Base-by-base conservation (phyloP, 2,329 filamentous ascomycete genomes). In the Phialophora verrucosa region DNA sequence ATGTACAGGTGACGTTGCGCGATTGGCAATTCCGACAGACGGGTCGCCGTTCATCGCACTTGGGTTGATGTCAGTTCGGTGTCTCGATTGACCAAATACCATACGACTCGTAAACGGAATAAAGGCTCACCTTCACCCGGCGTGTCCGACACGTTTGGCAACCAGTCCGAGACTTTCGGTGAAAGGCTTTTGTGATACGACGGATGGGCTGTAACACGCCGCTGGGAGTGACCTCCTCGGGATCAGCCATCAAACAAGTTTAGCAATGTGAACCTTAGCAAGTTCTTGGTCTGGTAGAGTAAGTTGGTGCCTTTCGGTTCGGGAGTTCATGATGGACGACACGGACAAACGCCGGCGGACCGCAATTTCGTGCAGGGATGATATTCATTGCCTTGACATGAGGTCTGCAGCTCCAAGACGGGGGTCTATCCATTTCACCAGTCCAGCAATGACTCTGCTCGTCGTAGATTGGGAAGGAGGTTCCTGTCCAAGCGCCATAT, bases 141-240 rank as follows among this genome's bases (percentile, higher is more conserved):
- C 69, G 69, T 14, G 61, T 62, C 59, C 69, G 68, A 57, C 70
- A 71, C 44, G 63, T 70, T 53, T 66, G 64, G 49, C 70, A 70
- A 20, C 66, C 69, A 44, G 54, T 62, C 32, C 69, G 69, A 31
- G 69, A 71, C 55, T 69, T 71, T 27, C 69, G 64, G 53, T 71
- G 70, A 25, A 63, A 63, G 8, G 50, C 51, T 53, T 56, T 47
- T 8, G 32, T 63, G 23, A 50, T 51, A 35, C 50, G 50, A 23
- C 25, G 60, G 56, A 50, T 8, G 2, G 29, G 17, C 35, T 44
- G 60, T 25, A 50, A 3, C 25, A 6, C 23, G 27, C 23, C 49
- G 11, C 32, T 12, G 14, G 23, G 7, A 54, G 23, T 29, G 51
- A 14, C 29, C 51, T 54, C 51, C 27, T n/a, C 27, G n/a, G 4